Evolutionary conservation across 2,329 filamentous ascomycete species (phyloP).

Genomic region (Ceratocystis huliohia): DNA sequence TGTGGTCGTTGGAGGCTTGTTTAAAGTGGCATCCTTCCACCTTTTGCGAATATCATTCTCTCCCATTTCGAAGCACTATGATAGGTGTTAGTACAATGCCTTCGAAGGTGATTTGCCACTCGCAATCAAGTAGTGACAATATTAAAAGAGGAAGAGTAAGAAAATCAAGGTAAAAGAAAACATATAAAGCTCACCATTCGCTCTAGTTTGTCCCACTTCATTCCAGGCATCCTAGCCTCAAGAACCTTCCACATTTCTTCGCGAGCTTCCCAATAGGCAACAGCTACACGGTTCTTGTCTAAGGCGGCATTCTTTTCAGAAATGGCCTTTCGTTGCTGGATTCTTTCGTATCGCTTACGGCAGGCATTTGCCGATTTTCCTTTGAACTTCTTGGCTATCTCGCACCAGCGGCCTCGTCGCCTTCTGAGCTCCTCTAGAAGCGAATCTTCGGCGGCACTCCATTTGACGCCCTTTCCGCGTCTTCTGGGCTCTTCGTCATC

Average conservation of each 20-base stretch:
- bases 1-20: neutral
- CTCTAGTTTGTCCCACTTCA: conserved; percentile 65
- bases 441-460: conserved; percentile 59
- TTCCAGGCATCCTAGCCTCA: conserved; percentile 54
- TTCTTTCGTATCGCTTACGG: conserved; percentile 73
- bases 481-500: conserved; percentile 13
- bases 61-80: conserved; percentile 20
- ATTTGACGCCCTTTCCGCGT: conserved; percentile 53
- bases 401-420: conserved; percentile 19
- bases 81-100: neutral
- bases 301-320: conserved; percentile 35
- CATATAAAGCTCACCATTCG: conserved; percentile 38
- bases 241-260: conserved; percentile 72
- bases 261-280: conserved; percentile 66
- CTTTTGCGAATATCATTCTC: conserved; percentile 19
- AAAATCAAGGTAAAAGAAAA: neutral
- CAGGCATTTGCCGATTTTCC: conserved; percentile 72
- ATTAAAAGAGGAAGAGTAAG: neutral
- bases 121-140: neutral
- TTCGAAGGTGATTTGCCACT: neutral
- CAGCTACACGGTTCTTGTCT: conserved; percentile 53
- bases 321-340: conserved; percentile 58
- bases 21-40: conserved; percentile 12
- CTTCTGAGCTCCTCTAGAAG: conserved; percentile 16
- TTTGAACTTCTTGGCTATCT: conserved; percentile 45